A percentile compares a stretch with the other conserved stretches of the same genome.
Conservation (phyloP, 2,329 filamentous ascomycete species). For the Polychaeton citri region DNA sequence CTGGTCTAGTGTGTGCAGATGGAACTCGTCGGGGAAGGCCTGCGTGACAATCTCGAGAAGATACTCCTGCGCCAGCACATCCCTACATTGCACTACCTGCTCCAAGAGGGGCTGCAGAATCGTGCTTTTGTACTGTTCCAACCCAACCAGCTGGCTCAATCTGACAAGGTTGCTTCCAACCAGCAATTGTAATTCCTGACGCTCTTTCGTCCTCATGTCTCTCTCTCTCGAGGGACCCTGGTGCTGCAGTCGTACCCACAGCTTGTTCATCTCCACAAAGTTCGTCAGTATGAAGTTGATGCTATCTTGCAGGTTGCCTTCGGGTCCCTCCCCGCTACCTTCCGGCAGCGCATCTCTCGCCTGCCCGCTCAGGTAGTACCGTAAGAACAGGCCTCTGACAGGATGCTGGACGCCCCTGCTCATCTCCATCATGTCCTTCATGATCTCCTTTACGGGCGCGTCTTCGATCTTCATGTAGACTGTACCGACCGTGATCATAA, state of each 20-base stretch:
- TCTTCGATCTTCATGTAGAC: conserved; percentile 98
- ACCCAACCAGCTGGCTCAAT: conserved; percentile 85
- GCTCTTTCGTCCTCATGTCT: conserved; percentile 83
- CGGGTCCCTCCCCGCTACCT: conserved; percentile 74
- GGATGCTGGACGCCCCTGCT: conserved; percentile 95
- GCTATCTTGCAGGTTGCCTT: conserved; percentile 91
- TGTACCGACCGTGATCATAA: conserved; percentile 98
- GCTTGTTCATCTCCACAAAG: conserved; percentile 99
- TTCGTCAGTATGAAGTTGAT: conserved; percentile 98
- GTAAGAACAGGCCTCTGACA: conserved; percentile 82
- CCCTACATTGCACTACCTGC: conserved; percentile 94
- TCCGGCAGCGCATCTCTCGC: conserved; percentile 77
- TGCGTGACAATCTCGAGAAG: conserved; percentile 96
- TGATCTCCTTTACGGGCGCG: conserved; percentile 97
- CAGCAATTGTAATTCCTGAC: conserved; percentile 86
- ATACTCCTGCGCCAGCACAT: conserved; percentile 95
- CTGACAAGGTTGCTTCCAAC: conserved; percentile 95
- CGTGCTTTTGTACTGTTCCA: conserved; percentile 83
- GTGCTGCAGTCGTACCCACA: conserved; percentile 95
- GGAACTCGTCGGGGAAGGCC: conserved; percentile 96
- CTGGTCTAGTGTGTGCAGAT: conserved; percentile 90
- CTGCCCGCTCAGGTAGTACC: conserved; percentile 93
- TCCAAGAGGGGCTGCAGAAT: conserved; percentile 84
- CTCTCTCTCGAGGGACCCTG: conserved; percentile 92
- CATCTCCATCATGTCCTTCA: conserved; percentile 99